Evolutionary conservation across 768 basidiomycete species (phyloP), one percentile per base, ranked within the genome.

Genomic region (Suillus luteus): DNA sequence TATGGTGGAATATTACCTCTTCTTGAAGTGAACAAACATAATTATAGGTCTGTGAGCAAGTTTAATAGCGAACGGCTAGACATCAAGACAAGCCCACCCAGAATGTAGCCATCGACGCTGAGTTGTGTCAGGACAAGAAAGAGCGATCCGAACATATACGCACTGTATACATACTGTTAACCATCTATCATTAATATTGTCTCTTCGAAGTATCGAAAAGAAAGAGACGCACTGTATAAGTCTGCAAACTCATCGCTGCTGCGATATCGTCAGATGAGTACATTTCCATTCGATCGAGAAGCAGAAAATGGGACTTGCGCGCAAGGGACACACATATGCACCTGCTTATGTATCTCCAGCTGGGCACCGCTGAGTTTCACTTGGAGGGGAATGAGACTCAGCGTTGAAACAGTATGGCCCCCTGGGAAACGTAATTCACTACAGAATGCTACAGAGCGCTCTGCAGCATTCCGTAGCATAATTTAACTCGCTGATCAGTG

Each of bases 21-120:
- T 57, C 15, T 17, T 57, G 4, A 57, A 57, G 24, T 3, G 15
- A 24, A 27, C 55, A 40, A 17, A 2, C 3, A 11, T 5, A 57
- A 17, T 57, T 22, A 38, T 57, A 57, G 10, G 5, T 5, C 55
- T 57, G 22, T 17, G 24, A 40, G 37, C 10, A 24, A 24, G 37
- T 40, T 57, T 17, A 57, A 24, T 10, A 38, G 15, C 24, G 22
- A 22, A 17, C 9, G 9, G 15, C 2, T 24, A 40, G 15, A 40
- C 5, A 57, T 24, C 37, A 35, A 38, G 8, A 40, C 38, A 57
- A 57, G 22, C 55, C 9, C 24, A 40, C 55, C 55, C 55, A 57
- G 15, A 57, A 17, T 24, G 37, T 57, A 27, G 15, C 9, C 55
- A 57, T 57, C 14, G 55, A 40, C 24, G 14, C 55, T 57, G 55